Evolutionary conservation across 2,329 filamentous ascomycete genomes (phyloP).

Genomic region (Curvularia sp.): DNA sequence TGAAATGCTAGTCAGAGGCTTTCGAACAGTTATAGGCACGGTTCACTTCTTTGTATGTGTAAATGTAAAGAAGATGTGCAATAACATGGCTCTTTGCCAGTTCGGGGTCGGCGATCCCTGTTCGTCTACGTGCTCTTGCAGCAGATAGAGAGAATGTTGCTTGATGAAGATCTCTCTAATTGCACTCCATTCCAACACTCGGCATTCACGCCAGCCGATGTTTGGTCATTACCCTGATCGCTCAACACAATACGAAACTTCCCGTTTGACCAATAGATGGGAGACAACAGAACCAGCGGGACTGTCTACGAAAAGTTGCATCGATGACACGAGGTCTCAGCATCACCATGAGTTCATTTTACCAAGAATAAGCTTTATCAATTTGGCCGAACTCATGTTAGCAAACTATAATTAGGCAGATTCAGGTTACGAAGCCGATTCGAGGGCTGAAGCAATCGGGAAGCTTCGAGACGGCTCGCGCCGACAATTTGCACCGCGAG

Average conservation of each 20-base stretch:
- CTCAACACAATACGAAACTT: background rate
- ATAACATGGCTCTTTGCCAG: background rate
- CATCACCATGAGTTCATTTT: background rate
- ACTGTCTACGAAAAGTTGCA: background rate
- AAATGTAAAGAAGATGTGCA: background rate
- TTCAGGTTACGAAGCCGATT: too few relatives aligned
- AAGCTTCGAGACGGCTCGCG: background rate
- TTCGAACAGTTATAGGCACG: background rate
- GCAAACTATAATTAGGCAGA: background rate
- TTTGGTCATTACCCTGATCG: background rate
- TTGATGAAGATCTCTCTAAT: background rate
- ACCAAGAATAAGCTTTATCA: too few relatives aligned
- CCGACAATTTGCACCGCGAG: background rate
- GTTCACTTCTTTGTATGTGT: background rate
- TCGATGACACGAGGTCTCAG: background rate
- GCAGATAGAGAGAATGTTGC: background rate
- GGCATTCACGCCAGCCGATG: background rate
- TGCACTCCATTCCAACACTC: background rate
- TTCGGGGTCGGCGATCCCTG: background rate
- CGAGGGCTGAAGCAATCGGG: background rate
- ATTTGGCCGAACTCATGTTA: background rate
- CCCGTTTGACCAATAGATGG: background rate
- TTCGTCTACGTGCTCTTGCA: background rate
- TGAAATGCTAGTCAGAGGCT: background rate
- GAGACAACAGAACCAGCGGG: background rate